Evolutionary conservation across 345 rosid species (phyloP), one percentile per base, ranked within the genome.

Genomic region (Salix purpurea): DNA sequence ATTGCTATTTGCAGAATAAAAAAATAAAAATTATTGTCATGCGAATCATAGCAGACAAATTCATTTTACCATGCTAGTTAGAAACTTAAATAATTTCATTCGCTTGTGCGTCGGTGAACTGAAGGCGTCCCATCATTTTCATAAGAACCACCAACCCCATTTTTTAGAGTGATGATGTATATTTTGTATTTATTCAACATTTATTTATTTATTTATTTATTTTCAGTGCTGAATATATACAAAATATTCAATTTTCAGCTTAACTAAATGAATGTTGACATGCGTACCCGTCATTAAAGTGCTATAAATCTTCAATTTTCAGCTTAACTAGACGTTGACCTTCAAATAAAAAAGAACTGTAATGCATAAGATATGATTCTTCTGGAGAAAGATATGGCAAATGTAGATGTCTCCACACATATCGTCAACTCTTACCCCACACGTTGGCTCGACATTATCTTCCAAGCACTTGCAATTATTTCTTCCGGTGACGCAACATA

Each of bases 341-440:
- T n/a, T 56, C 62, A 56, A 18, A 18, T 16, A 18, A 52, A 48
- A 6, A 50, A 52, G 13, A 19, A 8, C 2, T 52, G 6, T 1
- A 52, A 52, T 52, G 3, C 19, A 52, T 6, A 6, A 54, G n/a
- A 54, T 54, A 10, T 56, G n/a, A 30, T 28, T 19, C 56, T 71
- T 21, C 50, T 16, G 11, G 37, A 72, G 34, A 36, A 64, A 71
- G 58, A 30, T 30, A 74, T 34, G 36, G 66, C 56, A 66, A 24
- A 75, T 34, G 65, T 34, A 46, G 36, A 24, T 36, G 36, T 16
- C 16, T 36, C 58, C 40, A 46, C 40, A 7, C 30, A 34, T 39
- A 65, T 65, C 7, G 46, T 74, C 74, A 60, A 83, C 58, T 58
- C 77, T 68, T 80, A 72, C 69, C 80, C 72, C 66, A 73, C 82